These are phyloP conservation scores for Diaporthe destruens DNA, from an alignment of 2,329 filamentous ascomycete species.

Conservation along the genomic window DNA sequence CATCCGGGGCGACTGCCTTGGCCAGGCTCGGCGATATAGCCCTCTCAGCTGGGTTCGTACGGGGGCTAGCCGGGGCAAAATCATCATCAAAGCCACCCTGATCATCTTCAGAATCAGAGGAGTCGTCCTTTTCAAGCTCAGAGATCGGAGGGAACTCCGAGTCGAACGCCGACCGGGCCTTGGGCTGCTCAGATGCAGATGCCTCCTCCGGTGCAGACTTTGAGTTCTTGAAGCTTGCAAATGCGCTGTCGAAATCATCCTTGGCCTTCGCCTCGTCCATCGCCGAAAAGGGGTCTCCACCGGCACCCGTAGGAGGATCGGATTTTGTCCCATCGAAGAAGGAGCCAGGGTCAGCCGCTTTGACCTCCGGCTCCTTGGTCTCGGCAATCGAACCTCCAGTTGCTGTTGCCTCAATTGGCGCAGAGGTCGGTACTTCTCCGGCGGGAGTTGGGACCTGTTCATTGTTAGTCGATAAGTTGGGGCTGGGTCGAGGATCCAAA, in stretches of 20 bases:
- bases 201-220: slow-evolving; percentile 60
- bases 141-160: slow-evolving; percentile 93
- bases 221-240: slow-evolving; percentile 77
- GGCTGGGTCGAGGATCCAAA: slow-evolving; percentile 77
- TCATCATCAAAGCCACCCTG: slow-evolving; percentile 93
- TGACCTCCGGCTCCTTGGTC: slow-evolving; percentile 36
- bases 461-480: slow-evolving; percentile 52
- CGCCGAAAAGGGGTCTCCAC: slow-evolving; percentile 64
- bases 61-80: slow-evolving; percentile 77
- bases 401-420: slow-evolving; percentile 50
- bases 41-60: slow-evolving; percentile 50
- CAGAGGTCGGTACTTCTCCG: slow-evolving; percentile 46
- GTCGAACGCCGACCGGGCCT: slow-evolving; percentile 68
- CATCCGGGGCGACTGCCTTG: slow-evolving; percentile 49
- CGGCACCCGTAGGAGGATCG: slow-evolving; percentile 32
- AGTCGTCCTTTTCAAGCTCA: slow-evolving; percentile 84
- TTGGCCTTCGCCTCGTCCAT: slow-evolving; percentile 73
- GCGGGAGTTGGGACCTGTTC: slow-evolving; percentile 44
- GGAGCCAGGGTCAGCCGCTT: slow-evolving; percentile 35
- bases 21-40: slow-evolving; percentile 47
- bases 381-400: slow-evolving; percentile 44
- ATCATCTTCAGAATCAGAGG: slow-evolving; percentile 85
- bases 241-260: slow-evolving; percentile 87
- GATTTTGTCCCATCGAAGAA: slow-evolving; percentile 38
- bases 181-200: slow-evolving; percentile 55